Conservation (phyloP, 495 filamentous ascomycete species). For the Talaromyces adpressus region DNA sequence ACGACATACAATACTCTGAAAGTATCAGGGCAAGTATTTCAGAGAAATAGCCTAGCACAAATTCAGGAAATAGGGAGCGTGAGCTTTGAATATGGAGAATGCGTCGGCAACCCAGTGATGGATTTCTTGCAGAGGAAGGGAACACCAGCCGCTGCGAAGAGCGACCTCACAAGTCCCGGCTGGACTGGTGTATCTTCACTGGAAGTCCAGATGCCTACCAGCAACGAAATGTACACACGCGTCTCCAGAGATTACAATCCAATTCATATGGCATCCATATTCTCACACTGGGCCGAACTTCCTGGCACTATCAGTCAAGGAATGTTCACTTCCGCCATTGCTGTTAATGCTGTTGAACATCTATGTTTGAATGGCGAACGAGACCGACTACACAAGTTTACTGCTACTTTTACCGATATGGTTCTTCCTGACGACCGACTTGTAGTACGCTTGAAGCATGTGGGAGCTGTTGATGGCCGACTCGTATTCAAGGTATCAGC, state of each 20-base stretch:
- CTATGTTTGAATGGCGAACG: conserved; percentile 97
- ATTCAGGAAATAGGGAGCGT: background rate
- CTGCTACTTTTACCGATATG: conserved; percentile 25
- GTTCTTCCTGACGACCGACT: conserved; percentile 28
- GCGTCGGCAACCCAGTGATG: conserved; percentile 23
- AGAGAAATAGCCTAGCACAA: background rate
- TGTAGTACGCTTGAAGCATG: conserved; percentile 22
- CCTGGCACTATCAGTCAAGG: conserved; percentile 49
- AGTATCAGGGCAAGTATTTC: background rate
- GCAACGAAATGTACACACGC: conserved; percentile 93
- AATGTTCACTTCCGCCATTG: conserved; percentile 97
- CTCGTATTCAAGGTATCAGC: conserved; percentile 22
- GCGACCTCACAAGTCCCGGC: conserved; percentile 93
- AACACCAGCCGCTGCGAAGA: conserved; percentile 35
- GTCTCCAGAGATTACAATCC: conserved; percentile 98
- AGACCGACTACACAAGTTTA: conserved; percentile 50
- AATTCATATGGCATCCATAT: conserved; percentile 94
- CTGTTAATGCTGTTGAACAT: conserved; percentile 89
- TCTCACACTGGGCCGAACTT: conserved; percentile 87
- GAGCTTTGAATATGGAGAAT: conserved; percentile 1
- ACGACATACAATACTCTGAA: background rate
- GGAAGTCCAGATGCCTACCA: conserved; percentile 77
- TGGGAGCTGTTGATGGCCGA: conserved; percentile 28
- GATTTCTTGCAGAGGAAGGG: conserved; percentile 25
- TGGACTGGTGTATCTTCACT: conserved; percentile 88